These are phyloP conservation scores for Erodium moschatum DNA, from an alignment of 441 rosid genomes.

Conservation along the genomic window DNA sequence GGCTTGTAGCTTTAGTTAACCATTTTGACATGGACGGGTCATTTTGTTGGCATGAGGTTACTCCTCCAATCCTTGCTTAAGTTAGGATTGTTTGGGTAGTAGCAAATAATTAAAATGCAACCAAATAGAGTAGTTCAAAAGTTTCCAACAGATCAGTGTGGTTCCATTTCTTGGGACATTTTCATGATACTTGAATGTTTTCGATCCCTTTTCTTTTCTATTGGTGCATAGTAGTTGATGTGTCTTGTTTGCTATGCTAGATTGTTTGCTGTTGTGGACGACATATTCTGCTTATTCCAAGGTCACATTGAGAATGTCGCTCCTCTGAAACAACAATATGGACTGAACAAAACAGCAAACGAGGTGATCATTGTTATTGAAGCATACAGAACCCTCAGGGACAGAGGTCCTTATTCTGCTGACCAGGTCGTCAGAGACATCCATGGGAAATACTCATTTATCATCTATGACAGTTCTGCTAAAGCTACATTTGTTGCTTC, in stretches of 20 bases:
- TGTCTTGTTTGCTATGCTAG: conserved; percentile 26
- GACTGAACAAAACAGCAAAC: conserved; percentile 70
- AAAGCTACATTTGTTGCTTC: conserved; percentile 55
- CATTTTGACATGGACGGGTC: background rate
- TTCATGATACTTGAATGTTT: background rate
- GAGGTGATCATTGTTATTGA: conserved; percentile 83
- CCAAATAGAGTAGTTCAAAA: background rate
- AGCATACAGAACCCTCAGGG: conserved; percentile 87
- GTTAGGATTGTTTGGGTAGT: background rate
- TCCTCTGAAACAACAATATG: conserved; percentile 83
- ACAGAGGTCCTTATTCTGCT: conserved; percentile 89
- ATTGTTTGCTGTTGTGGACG: conserved; percentile 81
- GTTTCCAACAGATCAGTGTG: background rate
- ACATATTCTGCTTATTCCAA: conserved; percentile 91
- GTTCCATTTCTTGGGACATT: background rate
- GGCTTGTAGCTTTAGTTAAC: background rate
- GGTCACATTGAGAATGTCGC: conserved; percentile 85
- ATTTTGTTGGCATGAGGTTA: background rate
- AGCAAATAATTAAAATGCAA: background rate
- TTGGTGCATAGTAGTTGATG: background rate
- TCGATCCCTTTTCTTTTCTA: background rate
- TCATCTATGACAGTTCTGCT: conserved; percentile 59
- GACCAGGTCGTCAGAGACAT: conserved; percentile 90
- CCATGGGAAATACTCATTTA: conserved; percentile 66
- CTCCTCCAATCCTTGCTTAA: background rate